phyloP scores from a whole-genome alignment of 2,329 filamentous ascomycete species.

The Aaosphaeria arxii region DNA sequence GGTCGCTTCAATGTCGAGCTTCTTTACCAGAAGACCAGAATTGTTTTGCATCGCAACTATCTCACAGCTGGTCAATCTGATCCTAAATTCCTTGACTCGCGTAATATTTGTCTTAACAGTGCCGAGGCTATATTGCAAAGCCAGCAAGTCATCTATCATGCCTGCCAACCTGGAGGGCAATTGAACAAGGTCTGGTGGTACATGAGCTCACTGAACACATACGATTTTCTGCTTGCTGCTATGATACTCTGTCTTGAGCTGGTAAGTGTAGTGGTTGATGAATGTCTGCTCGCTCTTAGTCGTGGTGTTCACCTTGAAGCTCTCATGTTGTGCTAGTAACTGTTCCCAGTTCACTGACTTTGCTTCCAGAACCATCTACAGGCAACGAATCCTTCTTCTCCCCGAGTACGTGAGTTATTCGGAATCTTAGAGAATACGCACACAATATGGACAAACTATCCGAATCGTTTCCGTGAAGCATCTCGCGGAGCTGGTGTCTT shows the following conservation, averaged over 20 bases:
- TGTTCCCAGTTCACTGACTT: background rate
- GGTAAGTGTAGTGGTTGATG: background rate
- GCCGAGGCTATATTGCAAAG: constrained; percentile 49
- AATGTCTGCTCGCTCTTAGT: too few species aligned
- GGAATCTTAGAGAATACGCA: constrained; percentile 9
- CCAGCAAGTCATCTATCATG: constrained; percentile 50
- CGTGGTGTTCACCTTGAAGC: too few species aligned
- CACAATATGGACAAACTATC: constrained; percentile 16
- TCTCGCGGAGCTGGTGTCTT: constrained; percentile 14
- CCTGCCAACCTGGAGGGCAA: constrained; percentile 44
- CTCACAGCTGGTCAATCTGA: constrained; percentile 41
- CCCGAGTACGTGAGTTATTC: constrained; percentile 5
- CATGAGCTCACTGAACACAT: constrained; percentile 43
- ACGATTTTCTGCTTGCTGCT: constrained; percentile 49
- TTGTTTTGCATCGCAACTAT: constrained; percentile 55
- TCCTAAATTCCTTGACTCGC: constrained; percentile 39
- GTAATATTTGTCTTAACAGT: constrained; percentile 46
- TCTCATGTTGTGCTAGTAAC: too few species aligned
- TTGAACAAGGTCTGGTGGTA: constrained; percentile 47
- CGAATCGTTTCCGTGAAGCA: constrained; percentile 12
- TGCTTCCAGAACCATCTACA: constrained; percentile 15
- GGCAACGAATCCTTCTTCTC: constrained; percentile 2
- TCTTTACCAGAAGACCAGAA: constrained; percentile 50
- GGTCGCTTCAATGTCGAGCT: constrained; percentile 51
- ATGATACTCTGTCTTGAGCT: constrained; percentile 50